Base-by-base conservation (phyloP, 2,329 filamentous ascomycete species). In the Cadophora luteo-olivacea region DNA sequence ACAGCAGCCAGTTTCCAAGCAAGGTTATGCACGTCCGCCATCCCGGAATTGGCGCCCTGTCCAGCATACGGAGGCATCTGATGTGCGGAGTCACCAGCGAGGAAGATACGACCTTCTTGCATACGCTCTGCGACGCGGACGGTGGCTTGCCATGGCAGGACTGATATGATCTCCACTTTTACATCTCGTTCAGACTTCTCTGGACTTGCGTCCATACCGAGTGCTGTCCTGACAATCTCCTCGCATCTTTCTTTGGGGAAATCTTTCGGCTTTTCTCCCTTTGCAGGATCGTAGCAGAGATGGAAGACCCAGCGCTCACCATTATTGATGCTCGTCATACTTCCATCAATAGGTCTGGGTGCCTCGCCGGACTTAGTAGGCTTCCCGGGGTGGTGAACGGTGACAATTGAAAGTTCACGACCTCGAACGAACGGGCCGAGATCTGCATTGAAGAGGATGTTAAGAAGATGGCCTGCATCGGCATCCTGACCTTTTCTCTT, bases 71-170 rank as follows among this genome's bases (percentile, higher is more conserved):
- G 81, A 2, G 81, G 80, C 78, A 83, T 82, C 9, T 84, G 71
- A 73, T 86, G 84, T 1, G 84, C 84, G 5, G 83, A 81, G 72
- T 86, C 83, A 1, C 84, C 84, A 8, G 85, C 75, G 22, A 87
- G 75, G 65, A 81, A 81, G 33, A 81, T 72, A 6, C 77, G 74
- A 0, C 75, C 77, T 8, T 69, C 48, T 57, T 72, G 74, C 36
- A 79, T 75, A 5, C 68, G 71, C 7, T 76, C 71, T 1, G 77
- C 79, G 1, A 77, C 68, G 1, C 73, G 70, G 14, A 77, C 78
- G 16, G 72, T 73, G 8, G 78, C 67, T 36, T 79, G 74, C 79
- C 78, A 80, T 3, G 75, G 74, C 0, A 78, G 71, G 8, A 78
- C 78, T 7, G 76, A 78, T 38, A 79, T 77, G 38, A 81, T 74